Base-by-base conservation (phyloP, 352 stramenopile species). In the Phytopythium delawarense region DNA sequence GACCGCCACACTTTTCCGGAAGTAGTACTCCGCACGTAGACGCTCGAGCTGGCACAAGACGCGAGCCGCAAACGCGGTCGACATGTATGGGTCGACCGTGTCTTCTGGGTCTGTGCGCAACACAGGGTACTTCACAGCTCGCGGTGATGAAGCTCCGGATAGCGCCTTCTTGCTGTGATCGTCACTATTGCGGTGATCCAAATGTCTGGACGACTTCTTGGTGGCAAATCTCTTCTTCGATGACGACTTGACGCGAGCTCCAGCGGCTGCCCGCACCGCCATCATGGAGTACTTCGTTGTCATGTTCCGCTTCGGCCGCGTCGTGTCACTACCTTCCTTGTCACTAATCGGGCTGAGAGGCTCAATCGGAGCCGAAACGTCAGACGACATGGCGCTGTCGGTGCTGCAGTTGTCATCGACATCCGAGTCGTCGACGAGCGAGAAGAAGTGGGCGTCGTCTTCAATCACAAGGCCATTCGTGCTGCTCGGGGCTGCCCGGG, bases 1-100 rank as follows among this genome's bases (percentile, higher is more conserved):
- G 7, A 95, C 77, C 2, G 84, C 78, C 9, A 96, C 82, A 34
- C 79, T 91, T 54, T 94, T 96, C 21, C 87, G 80, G 52, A 94
- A 63, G 53, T 91, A 92, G 65, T 96, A 94, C 49, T 94, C 85
- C 4, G 70, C 66, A 6, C 81, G 82, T 30, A 93, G 66, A 76
- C 91, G 91, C 66, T 93, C 84, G 12, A 91, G 63, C 34, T 79
- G 81, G 37, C 84, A 89, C 37, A 87, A 37, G 12, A 89, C 70
- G 8, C 72, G 79, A 16, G 90, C 76, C 7, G 82, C 80, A 53
- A 89, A 87, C 37, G 72, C 70, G 15, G 87, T 68, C 7, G 81
- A 89, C 21, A 71, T 79, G 25, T 68, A 70, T 5, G 81, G 68
- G 42, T 89, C 79, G 13, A 78, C 66, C 34, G 71, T 69, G 15